phyloP scores from a whole-genome alignment of 805 yeast genomes.

The Ogataea glucozyma region DNA sequence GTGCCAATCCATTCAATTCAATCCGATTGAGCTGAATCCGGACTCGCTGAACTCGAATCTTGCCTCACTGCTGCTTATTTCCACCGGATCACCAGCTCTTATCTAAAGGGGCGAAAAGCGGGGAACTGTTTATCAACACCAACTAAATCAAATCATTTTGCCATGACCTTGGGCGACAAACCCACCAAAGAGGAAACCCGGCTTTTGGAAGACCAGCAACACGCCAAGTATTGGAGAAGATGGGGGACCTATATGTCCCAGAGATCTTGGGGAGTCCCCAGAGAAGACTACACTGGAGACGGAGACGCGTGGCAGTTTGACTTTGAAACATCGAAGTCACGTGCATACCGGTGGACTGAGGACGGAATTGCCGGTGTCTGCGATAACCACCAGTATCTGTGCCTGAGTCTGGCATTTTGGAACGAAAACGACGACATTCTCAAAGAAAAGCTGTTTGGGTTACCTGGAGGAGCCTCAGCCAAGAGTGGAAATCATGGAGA shows the following conservation, averaged over 20 bases:
- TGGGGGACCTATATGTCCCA: slow-evolving; percentile 94
- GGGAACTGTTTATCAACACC: no score
- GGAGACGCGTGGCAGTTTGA: slow-evolving; percentile 95
- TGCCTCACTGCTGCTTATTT: no score
- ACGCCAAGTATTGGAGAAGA: slow-evolving; percentile 65
- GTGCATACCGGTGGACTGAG: slow-evolving; percentile 94
- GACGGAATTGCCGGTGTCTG: slow-evolving; percentile 91
- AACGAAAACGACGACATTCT: slow-evolving; percentile 82
- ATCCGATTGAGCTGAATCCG: no score
- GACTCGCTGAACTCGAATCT: no score
- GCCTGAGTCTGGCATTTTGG: slow-evolving; percentile 86
- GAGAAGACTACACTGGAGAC: slow-evolving; percentile 82
- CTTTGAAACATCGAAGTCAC: slow-evolving; percentile 76
- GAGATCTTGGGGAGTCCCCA: slow-evolving; percentile 82
- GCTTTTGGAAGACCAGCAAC: slow-evolving; percentile 41
- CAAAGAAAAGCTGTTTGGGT: slow-evolving; percentile 84
- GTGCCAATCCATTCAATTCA: no score
- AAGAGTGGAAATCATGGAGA: slow-evolving; percentile 87
- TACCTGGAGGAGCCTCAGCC: slow-evolving; percentile 73
- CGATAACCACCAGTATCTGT: slow-evolving; percentile 76
- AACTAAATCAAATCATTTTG: not conserved
- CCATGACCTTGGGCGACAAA: slow-evolving; percentile 25
- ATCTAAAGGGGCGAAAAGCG: no score
- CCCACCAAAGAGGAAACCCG: slow-evolving; percentile 40
- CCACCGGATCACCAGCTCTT: no score